Conservation (phyloP, 1,284 basidiomycete species). For the Pterulicium gracile region DNA sequence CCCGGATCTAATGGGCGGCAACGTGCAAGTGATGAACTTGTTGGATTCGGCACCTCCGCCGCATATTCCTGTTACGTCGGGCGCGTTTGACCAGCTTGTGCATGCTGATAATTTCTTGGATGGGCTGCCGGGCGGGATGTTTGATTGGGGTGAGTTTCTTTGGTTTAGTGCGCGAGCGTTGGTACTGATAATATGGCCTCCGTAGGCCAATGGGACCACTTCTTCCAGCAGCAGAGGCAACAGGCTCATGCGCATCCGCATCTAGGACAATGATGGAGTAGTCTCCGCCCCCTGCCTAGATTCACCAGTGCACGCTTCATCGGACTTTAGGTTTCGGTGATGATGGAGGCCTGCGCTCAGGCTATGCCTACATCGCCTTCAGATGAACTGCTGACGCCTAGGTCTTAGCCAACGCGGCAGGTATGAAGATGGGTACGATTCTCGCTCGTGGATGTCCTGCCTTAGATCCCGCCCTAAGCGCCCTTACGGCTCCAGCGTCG, state of each 20-base stretch:
- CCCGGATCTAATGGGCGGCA: constrained; percentile 29
- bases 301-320: too few species aligned
- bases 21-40: constrained; percentile 67
- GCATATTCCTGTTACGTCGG: constrained; percentile 37
- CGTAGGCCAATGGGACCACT: constrained; percentile 68
- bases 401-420: too few species aligned
- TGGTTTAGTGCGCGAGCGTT: constrained; percentile 5
- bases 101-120: constrained; percentile 70
- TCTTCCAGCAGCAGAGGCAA: constrained; percentile 30
- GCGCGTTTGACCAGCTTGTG: constrained; percentile 48
- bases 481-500: too few species aligned
- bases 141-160: constrained; percentile 67
- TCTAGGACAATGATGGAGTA: too few species aligned
- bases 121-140: constrained; percentile 75
- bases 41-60: constrained; percentile 32
- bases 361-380: too few species aligned
- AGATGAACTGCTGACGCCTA: too few species aligned
- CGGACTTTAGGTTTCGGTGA: too few species aligned
- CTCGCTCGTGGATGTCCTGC: too few species aligned
- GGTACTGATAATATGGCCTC: constrained; percentile 1
- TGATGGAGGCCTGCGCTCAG: too few species aligned
- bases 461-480: too few species aligned
- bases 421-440: too few species aligned
- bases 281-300: too few species aligned
- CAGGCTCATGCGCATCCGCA: constrained; percentile 3